phyloP scores from a whole-genome alignment of 2,329 filamentous ascomycete genomes.

The Aureobasidium vineae region DNA sequence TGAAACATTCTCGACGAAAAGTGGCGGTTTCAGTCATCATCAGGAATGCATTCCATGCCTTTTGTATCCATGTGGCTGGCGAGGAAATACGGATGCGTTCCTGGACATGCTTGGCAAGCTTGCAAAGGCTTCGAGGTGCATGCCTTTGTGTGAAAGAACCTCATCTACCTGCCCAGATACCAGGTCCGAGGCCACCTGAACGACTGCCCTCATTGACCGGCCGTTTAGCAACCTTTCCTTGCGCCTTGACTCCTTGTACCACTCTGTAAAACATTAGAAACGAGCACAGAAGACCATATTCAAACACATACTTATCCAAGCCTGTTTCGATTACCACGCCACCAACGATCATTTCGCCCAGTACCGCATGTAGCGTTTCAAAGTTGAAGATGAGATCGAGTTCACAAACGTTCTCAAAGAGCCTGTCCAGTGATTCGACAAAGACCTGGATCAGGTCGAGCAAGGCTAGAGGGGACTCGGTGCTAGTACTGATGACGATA shows the following conservation, averaged over 20 bases:
- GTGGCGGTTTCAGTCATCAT: not conserved
- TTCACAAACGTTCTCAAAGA: conserved; percentile 99
- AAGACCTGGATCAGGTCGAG: conserved; percentile 98
- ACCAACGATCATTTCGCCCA: conserved; percentile 93
- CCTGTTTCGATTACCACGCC: conserved; percentile 93
- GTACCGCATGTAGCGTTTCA: conserved; percentile 86
- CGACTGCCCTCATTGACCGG: conserved; percentile 69
- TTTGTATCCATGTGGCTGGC: conserved; percentile 7
- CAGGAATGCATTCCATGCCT: conserved; percentile 4
- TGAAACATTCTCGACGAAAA: conserved; percentile 19
- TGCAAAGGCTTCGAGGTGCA: not conserved
- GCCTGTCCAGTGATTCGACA: conserved; percentile 87
- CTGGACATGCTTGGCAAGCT: not conserved
- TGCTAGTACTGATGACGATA: conserved; percentile 95
- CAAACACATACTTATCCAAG: conserved; percentile 59
- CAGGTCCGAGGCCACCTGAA: conserved; percentile 38
- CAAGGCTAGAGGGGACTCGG: conserved; percentile 90
- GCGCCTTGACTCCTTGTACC: conserved; percentile 73
- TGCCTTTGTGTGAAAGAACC: not conserved
- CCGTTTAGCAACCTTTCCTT: conserved; percentile 74
- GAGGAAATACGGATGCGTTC: not conserved
- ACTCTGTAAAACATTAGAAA: conserved; percentile 49
- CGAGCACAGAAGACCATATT: not conserved
- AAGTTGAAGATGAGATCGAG: conserved; percentile 99
- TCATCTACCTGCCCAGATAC: conserved; percentile 41